Base-by-base conservation (phyloP, 1,139 yeast species). In the Lodderomyces jiufengensis region DNA sequence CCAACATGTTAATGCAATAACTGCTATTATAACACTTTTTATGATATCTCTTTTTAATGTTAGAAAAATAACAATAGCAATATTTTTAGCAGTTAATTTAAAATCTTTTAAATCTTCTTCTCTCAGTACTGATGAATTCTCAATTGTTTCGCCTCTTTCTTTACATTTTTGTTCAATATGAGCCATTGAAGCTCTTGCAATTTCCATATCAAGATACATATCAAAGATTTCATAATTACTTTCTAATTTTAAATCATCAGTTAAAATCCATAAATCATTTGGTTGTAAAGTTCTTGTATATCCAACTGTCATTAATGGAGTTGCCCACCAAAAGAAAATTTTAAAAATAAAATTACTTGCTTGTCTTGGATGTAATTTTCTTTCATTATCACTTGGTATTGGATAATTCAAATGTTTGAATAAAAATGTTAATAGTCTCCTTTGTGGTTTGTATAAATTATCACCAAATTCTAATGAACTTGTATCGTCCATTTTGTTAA, bases 231-330 rank as follows among this genome's bases (percentile, higher is more conserved):
- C 58, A 18, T 73, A 59, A 40, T 76, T 54, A 27, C 44, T 16
- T 21, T 78, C 78, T 10, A 82, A 78, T 34, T 71, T 64, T 44
- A 77, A 57, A 14, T 76, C 72, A 9, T 66, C 70, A 10, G 75
- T 70, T 37, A 84, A 63, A 29, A 60, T 59, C 56, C 65, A 83
- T 38, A 84, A 55, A 55, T 84, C 95, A 36, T 74, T 70, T 5
- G 79, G 76, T 34, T 76, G 77, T 24, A 84, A 57, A 0, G 86
- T 79, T 48, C 95, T 68, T 39, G 70, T 69, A 52, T 84, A 84
- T 1, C 95, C 95, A 3, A 73, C 74, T 26, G 60, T 66, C 49
- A 83, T 49, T 3, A 81, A 42, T 0, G 86, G 84, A 12, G 59
- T 43, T 28, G 80, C 63, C 92, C 92, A 83, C 54, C 68, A 57